Percentiles rank a stretch among this genome's conserved stretches.
These are phyloP conservation scores for Bolboschoenus planiculmis DNA, from an alignment of 176 grass and related monocot species.

Conservation along the genomic window DNA sequence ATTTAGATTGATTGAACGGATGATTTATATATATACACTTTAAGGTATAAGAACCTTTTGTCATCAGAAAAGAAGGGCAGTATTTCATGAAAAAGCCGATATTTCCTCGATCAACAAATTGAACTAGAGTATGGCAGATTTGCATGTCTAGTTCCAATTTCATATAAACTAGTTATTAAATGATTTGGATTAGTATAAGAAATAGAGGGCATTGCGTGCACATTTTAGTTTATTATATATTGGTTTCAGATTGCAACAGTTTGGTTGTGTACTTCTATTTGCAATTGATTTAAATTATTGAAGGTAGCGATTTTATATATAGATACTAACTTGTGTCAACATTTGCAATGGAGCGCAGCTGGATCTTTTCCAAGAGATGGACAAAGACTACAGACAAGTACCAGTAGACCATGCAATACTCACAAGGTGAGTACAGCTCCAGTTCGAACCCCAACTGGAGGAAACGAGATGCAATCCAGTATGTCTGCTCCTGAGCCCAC, in stretches of 20 bases:
- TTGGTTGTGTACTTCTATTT: neutral
- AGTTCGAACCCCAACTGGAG: constrained; percentile 90
- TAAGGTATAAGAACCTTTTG: neutral
- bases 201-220: neutral
- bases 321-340: constrained; percentile 68
- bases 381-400: constrained; percentile 78
- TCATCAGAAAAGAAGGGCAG: neutral
- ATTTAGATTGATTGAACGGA: neutral
- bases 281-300: neutral
- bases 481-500: constrained; percentile 80
- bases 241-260: neutral
- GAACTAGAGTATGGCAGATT: neutral
- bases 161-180: neutral
- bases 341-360: constrained; percentile 55
- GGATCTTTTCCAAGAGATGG: constrained; percentile 76
- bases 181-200: neutral
- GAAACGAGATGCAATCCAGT: constrained; percentile 91
- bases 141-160: neutral
- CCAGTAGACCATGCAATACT: constrained; percentile 99
- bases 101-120: neutral
- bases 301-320: neutral
- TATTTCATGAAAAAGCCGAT: neutral
- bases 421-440: constrained; percentile 68
- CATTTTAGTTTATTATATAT: neutral
- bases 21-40: neutral